phyloP scores from a whole-genome alignment of 1,284 basidiomycete species.

The Ceratobasidium sp. region DNA sequence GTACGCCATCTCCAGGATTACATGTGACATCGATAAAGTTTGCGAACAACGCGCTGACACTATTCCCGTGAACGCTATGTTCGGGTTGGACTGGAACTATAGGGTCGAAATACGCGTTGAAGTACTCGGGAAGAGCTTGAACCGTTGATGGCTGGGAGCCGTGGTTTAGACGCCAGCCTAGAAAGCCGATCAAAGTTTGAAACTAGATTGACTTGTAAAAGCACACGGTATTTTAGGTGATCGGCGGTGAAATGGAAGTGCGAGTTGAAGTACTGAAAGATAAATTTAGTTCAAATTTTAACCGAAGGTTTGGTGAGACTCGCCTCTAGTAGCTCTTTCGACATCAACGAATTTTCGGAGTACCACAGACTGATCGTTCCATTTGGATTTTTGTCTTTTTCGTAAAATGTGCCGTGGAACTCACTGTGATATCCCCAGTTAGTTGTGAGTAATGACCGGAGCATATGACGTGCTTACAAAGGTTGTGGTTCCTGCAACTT shows the following conservation, averaged over 20 bases:
- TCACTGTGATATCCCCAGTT: too few relatives aligned
- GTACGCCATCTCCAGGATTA: slow-evolving; percentile 36
- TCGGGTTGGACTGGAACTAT: slow-evolving; percentile 1
- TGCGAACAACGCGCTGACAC: slow-evolving; percentile 10
- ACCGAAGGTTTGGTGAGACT: too few relatives aligned
- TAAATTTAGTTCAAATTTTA: too few relatives aligned
- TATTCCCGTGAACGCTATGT: slow-evolving; percentile 32
- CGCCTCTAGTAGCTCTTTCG: slow-evolving; percentile 23
- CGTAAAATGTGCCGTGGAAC: slow-evolving; percentile 1
- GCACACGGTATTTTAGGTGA: slow-evolving; percentile 38
- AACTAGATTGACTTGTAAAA: neutral
- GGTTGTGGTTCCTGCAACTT: too few relatives aligned
- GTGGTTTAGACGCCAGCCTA: slow-evolving; percentile 18
- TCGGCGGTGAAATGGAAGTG: slow-evolving; percentile 18
- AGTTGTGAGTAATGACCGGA: too few relatives aligned
- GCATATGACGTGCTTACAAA: too few relatives aligned
- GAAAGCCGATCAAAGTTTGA: neutral
- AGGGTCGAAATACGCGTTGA: slow-evolving; percentile 37
- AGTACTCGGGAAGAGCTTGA: slow-evolving; percentile 11
- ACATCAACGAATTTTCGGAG: slow-evolving; percentile 37
- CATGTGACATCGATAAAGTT: slow-evolving; percentile 31
- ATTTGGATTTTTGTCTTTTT: slow-evolving; percentile 23
- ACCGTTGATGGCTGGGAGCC: slow-evolving; percentile 9
- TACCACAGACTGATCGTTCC: slow-evolving; percentile 27
- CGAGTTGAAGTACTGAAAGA: slow-evolving; percentile 27